Percentiles rank a stretch among this genome's conserved stretches.
Conservation (phyloP, 495 filamentous ascomycete species). For the Ascodesmis nigricans region DNA sequence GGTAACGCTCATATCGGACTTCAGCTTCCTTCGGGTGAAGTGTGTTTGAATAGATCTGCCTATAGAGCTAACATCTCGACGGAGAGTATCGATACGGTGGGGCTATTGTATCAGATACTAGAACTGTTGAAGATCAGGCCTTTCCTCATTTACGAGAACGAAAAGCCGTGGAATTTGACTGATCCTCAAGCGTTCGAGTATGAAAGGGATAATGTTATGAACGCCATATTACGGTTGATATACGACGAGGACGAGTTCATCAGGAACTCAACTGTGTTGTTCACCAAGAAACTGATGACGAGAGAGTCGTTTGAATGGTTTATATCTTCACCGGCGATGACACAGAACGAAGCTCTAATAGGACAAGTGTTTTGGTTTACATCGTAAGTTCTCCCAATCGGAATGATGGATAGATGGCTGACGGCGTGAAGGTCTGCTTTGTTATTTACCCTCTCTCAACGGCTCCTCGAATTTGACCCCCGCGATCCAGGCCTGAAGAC, state of each 20-base stretch:
- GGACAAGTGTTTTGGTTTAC: too few species aligned
- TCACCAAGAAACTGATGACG: slow-evolving; percentile 14
- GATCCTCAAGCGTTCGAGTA: slow-evolving; percentile 11
- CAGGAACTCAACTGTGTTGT: slow-evolving; percentile 16
- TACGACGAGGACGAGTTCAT: slow-evolving; percentile 21
- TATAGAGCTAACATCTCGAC: slow-evolving; percentile 16
- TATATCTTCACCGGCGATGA: too few species aligned
- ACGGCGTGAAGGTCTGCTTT: slow-evolving; percentile 10
- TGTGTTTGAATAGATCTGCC: slow-evolving; percentile 6
- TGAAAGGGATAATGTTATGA: slow-evolving; percentile 15
- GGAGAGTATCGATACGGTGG: slow-evolving; percentile 18
- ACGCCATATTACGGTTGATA: slow-evolving; percentile 16
- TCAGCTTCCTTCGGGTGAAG: slow-evolving; percentile 3
- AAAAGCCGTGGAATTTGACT: neutral
- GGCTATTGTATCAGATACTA: slow-evolving; percentile 19
- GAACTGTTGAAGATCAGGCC: slow-evolving; percentile 20
- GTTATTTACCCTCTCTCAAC: slow-evolving; percentile 18
- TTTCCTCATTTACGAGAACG: slow-evolving; percentile 18
- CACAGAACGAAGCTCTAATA: too few species aligned
- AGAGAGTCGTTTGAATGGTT: slow-evolving; percentile 20
- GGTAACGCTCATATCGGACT: neutral
- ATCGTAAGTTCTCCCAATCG: too few species aligned
- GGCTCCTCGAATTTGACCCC: slow-evolving; percentile 20
- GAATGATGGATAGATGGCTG: too few species aligned
- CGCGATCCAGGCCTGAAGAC: slow-evolving; percentile 18